A percentile compares a stretch with the other conserved stretches of the same genome.
Conservation (phyloP, 768 basidiomycete species). For the Artomyces pyxidatus region DNA sequence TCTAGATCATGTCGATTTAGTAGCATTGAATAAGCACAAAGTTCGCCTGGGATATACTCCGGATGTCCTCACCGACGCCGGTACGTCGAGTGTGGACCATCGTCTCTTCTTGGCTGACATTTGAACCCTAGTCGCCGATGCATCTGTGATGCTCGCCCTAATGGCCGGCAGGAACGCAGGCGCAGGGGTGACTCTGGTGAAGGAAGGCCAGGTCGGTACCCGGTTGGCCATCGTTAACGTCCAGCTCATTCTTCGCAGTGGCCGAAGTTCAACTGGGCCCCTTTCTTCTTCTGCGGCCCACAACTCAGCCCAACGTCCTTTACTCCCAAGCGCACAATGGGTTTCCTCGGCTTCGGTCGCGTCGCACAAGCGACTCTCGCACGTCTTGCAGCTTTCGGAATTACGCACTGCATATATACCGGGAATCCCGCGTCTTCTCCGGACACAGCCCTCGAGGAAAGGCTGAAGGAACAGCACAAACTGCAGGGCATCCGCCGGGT, state of each 20-base stretch:
- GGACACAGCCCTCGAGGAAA: conserved; percentile 30
- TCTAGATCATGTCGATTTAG: conserved; percentile 77
- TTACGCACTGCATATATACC: conserved; percentile 65
- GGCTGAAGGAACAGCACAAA: conserved; percentile 21
- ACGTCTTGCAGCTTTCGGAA: conserved; percentile 77
- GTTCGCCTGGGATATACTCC: conserved; percentile 88
- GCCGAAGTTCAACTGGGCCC: conserved; percentile 72
- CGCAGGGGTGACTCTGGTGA: conserved; percentile 54
- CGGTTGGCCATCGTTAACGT: too few relatives aligned
- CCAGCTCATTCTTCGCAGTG: too few relatives aligned
- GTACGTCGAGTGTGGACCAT: too few relatives aligned
- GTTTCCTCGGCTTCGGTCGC: conserved; percentile 92
- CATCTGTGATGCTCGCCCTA: conserved; percentile 81
- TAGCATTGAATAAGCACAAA: conserved; percentile 46
- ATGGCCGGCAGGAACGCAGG: conserved; percentile 88
- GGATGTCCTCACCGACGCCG: conserved; percentile 88
- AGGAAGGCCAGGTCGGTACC: conserved; percentile 60
- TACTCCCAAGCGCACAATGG: conserved; percentile 57
- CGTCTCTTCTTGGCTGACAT: background rate
- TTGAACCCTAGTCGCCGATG: conserved; percentile 65
- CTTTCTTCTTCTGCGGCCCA: conserved; percentile 79
- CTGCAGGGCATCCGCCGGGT: conserved; percentile 44
- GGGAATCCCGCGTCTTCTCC: conserved; percentile 45
- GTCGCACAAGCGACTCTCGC: conserved; percentile 81
- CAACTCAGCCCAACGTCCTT: conserved; percentile 53